Evolutionary conservation across 176 grass and related monocot species (phyloP).

Genomic region (Chloris gayana): DNA sequence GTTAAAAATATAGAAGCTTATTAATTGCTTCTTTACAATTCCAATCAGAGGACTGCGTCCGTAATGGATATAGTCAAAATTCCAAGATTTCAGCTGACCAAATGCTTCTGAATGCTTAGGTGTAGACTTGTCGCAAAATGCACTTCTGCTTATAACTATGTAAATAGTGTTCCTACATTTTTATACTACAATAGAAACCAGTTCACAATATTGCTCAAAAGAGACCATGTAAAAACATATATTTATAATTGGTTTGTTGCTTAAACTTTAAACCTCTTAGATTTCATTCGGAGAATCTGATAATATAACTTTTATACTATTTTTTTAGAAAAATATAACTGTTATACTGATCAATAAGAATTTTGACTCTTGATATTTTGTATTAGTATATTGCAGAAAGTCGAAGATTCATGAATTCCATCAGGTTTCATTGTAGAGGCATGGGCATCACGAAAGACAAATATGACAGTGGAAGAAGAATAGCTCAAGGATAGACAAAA

Average conservation of each 20-base stretch:
- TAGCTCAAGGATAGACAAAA: background rate
- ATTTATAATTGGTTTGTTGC: background rate
- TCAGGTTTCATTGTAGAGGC: conserved; percentile 8
- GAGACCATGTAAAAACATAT: background rate
- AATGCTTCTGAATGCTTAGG: background rate
- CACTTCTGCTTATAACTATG: background rate
- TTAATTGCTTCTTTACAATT: background rate
- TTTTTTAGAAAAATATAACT: no score
- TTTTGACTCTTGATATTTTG: no score
- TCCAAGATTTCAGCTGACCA: background rate
- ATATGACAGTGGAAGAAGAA: background rate
- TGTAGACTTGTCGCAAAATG: background rate
- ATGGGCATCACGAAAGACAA: background rate
- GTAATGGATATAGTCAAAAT: background rate
- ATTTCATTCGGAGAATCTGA: no score
- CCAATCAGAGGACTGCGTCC: background rate
- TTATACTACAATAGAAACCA: background rate
- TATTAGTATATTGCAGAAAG: no score
- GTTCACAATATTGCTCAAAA: background rate
- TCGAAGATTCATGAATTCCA: no score
- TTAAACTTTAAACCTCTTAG: no score
- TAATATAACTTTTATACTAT: no score
- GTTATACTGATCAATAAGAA: no score
- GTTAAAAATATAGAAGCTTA: background rate
- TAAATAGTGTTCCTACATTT: background rate